A percentile compares a stretch with the other conserved stretches of the same genome.
These are phyloP conservation scores for Yamadazyma buinensis DNA, from an alignment of 1,139 yeast species.

Conservation along the genomic window DNA sequence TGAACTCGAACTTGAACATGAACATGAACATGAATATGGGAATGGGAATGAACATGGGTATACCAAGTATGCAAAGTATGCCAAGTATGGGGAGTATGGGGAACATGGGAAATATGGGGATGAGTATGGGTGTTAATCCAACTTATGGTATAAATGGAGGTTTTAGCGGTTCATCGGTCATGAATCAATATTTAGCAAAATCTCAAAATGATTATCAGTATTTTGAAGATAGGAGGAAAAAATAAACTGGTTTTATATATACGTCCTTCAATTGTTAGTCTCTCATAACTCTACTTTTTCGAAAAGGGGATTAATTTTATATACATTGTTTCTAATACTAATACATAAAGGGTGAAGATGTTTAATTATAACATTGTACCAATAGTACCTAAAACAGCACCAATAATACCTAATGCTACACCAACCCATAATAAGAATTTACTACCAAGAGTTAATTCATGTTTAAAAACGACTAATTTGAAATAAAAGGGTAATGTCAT, in stretches of 20 bases:
- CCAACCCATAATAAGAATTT: constrained; percentile 40
- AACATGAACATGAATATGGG: not conserved
- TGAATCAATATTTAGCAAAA: constrained; percentile 74
- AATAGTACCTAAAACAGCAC: constrained; percentile 51
- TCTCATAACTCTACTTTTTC: no score
- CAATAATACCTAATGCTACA: constrained; percentile 39
- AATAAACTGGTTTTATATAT: constrained; percentile 10
- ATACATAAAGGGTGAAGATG: no score
- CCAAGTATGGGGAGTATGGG: no score
- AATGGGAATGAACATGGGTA: not conserved
- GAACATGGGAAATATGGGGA: no score
- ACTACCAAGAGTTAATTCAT: constrained; percentile 39
- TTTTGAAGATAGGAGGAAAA: constrained; percentile 15
- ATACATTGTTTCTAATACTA: no score
- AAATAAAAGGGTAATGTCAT: constrained; percentile 72
- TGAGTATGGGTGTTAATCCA: no score
- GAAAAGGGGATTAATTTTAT: no score
- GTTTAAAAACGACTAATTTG: constrained; percentile 55
- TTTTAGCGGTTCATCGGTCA: constrained; percentile 66
- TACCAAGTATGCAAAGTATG: no score
- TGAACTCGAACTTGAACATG: no score
- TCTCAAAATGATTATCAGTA: constrained; percentile 58
- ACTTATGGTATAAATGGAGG: constrained; percentile 16
- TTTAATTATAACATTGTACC: constrained; percentile 17
- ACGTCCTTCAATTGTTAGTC: no score